Conservation (phyloP, 768 basidiomycete genomes). For the Suillus occidentalis region DNA sequence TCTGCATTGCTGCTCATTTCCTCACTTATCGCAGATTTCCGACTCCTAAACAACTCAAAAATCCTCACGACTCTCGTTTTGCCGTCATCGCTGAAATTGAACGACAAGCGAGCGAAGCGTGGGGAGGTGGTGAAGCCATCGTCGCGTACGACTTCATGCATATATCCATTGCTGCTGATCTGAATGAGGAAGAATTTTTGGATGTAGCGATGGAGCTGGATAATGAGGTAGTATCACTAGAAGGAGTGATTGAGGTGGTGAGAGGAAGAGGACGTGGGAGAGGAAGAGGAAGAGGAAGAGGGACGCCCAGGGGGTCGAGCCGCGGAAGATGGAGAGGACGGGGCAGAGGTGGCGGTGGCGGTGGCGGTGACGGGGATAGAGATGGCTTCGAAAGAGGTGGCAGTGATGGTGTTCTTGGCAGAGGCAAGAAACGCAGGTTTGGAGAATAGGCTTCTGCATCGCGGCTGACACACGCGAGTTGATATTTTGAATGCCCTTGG, state of each 20-base stretch:
- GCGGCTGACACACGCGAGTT: no score
- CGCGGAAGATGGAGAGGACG: slow-evolving; percentile 35
- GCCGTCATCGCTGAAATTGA: slow-evolving; percentile 61
- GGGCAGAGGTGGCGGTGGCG: slow-evolving; percentile 44
- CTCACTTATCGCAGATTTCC: slow-evolving; percentile 45
- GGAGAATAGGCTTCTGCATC: background rate
- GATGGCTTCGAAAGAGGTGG: background rate
- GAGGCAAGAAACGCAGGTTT: background rate
- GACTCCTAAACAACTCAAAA: slow-evolving; percentile 40
- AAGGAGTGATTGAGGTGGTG: background rate
- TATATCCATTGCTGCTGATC: slow-evolving; percentile 36
- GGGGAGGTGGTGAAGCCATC: slow-evolving; percentile 47
- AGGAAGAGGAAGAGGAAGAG: slow-evolving; percentile 7
- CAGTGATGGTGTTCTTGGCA: background rate
- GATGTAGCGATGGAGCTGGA: background rate
- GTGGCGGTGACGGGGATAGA: slow-evolving; percentile 18
- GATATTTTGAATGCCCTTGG: background rate
- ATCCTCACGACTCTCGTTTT: slow-evolving; percentile 32
- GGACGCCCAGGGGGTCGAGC: background rate
- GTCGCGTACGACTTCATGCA: slow-evolving; percentile 62
- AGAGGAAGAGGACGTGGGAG: slow-evolving; percentile 2
- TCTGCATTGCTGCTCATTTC: background rate
- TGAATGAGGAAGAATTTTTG: background rate
- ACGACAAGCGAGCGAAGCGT: slow-evolving; percentile 59
- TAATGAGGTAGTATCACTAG: background rate